Conservation (phyloP, 2,329 filamentous ascomycete genomes). For the Beauveria caledonica region DNA sequence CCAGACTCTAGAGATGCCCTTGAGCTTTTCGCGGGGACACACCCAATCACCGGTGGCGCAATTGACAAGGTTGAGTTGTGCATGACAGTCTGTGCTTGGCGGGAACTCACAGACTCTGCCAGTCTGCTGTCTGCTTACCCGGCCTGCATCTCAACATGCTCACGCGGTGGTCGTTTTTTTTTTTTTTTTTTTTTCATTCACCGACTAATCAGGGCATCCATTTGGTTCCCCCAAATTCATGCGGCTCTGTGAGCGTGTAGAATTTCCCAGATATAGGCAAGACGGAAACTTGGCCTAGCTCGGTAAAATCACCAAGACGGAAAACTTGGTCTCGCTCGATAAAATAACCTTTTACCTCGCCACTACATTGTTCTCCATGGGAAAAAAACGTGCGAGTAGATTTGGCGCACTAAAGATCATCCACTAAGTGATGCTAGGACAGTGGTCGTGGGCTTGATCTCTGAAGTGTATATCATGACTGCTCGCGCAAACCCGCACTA, state of each 20-base stretch:
- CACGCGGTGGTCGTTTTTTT: not conserved
- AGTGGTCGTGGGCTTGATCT: no score
- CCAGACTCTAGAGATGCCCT: not conserved
- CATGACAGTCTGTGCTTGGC: constrained; percentile 1
- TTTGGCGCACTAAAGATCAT: no score
- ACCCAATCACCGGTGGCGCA: not conserved
- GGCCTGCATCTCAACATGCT: not conserved
- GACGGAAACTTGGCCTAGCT: not conserved
- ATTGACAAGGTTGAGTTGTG: not conserved
- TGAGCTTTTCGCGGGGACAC: not conserved
- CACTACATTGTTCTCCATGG: not conserved
- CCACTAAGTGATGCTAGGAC: no score
- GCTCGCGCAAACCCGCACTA: no score
- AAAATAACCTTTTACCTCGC: not conserved
- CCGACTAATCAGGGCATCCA: not conserved
- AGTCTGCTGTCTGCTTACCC: not conserved
- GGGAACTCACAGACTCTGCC: not conserved
- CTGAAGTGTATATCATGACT: no score
- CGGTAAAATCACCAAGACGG: not conserved
- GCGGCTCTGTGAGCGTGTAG: not conserved
- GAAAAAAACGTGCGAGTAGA: no score
- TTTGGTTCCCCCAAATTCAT: not conserved
- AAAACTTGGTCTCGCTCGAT: not conserved
- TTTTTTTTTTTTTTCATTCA: not conserved
- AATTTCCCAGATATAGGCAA: not conserved